Evolutionary conservation across 192 early-diverging fungal genomes (phyloP).

Genomic region (Gonapodya prolifera): DNA sequence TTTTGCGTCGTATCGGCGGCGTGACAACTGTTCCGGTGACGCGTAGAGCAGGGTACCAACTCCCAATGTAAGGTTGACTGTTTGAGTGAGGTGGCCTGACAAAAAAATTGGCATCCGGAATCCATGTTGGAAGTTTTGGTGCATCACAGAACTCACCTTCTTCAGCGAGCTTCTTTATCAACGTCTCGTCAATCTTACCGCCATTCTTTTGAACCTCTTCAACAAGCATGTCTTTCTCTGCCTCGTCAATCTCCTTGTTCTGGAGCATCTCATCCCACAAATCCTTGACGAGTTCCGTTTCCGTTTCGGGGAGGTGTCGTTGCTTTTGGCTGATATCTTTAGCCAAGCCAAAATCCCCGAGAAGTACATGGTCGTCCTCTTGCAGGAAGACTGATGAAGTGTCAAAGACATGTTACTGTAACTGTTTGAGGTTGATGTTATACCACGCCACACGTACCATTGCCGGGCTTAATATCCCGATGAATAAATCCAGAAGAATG

Average conservation of each 20-base stretch:
- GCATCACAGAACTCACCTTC: not conserved
- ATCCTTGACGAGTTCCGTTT: not conserved
- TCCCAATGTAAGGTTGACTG: conserved; percentile 7
- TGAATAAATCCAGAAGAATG: conserved; percentile 63
- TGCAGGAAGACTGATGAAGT: conserved; percentile 5
- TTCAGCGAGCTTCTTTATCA: not conserved
- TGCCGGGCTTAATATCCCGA: conserved; percentile 60
- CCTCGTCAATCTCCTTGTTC: not conserved
- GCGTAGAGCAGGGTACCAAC: conserved; percentile 11
- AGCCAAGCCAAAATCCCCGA: conserved; percentile 96
- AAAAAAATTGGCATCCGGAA: too few relatives aligned
- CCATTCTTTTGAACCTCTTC: not conserved
- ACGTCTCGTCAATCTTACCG: not conserved
- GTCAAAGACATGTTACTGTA: not conserved
- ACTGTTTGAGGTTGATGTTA: not conserved
- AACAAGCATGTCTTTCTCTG: not conserved
- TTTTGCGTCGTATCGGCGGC: conserved; percentile 23
- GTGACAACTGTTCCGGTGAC: conserved; percentile 12
- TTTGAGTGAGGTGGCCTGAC: not conserved
- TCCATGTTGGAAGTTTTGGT: too few relatives aligned
- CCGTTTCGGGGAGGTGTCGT: not conserved
- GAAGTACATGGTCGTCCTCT: conserved; percentile 10
- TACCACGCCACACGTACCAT: conserved; percentile 23
- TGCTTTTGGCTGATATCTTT: conserved; percentile 5
- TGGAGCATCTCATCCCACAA: conserved; percentile 1